phyloP scores from a whole-genome alignment of 2,329 filamentous ascomycete genomes.

The Allantophomopsis cytisporea region DNA sequence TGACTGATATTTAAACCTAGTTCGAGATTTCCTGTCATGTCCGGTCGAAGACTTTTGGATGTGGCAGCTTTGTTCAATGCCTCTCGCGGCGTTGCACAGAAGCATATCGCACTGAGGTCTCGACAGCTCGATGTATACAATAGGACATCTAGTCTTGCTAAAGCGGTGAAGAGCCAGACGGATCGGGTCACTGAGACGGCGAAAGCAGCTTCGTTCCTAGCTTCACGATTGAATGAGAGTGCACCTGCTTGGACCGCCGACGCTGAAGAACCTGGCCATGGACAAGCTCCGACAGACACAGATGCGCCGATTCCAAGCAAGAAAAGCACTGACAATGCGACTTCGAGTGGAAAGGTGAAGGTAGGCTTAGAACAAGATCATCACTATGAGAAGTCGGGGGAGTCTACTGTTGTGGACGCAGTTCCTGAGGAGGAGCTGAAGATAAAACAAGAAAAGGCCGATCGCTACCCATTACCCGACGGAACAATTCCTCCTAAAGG shows the following conservation, averaged over 20 bases:
- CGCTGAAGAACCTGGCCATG: constrained; percentile 3
- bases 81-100: constrained; percentile 51
- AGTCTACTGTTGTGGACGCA: constrained; percentile 23
- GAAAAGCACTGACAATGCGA: constrained; percentile 15
- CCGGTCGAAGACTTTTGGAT: constrained; percentile 54
- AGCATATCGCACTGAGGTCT: constrained; percentile 41
- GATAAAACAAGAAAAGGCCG: constrained; percentile 30
- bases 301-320: constrained; percentile 10
- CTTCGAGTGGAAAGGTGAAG: constrained; percentile 6
- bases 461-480: constrained; percentile 29
- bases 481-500: constrained; percentile 30
- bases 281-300: constrained; percentile 7
- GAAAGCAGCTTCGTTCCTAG: constrained; percentile 44
- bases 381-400: constrained; percentile 28
- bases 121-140: constrained; percentile 49
- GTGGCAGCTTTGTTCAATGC: constrained; percentile 56
- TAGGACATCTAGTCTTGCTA: constrained; percentile 50
- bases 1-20: too few relatives aligned
- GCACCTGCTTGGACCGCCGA: constrained; percentile 15
- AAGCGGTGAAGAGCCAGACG: constrained; percentile 45
- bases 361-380: constrained; percentile 33
- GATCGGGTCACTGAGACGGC: constrained; percentile 47
- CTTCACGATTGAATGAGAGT: constrained; percentile 39
- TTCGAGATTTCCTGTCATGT: constrained; percentile 21
- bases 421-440: constrained; percentile 23